Evolutionary conservation across 768 basidiomycete species (phyloP).

Genomic region (Cystofilobasidium ferigula): DNA sequence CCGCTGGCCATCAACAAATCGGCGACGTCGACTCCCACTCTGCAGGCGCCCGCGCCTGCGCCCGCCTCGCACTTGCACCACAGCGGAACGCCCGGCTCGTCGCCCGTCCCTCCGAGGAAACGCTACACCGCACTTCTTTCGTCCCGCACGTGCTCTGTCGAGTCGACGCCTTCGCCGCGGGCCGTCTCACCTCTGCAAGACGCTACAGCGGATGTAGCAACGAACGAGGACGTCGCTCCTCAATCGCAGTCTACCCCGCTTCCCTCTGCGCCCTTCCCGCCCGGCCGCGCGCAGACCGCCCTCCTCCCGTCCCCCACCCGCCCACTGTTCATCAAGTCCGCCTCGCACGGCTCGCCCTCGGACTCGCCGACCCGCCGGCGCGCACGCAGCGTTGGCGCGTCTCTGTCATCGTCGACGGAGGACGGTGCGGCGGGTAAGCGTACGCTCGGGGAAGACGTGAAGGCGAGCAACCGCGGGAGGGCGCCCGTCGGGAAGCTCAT

Average conservation of each 20-base stretch:
- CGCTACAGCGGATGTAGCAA: background rate
- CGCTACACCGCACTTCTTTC: background rate
- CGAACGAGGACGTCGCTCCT: background rate
- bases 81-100: background rate
- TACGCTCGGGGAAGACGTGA: background rate
- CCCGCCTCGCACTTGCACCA: background rate
- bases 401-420: background rate
- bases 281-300: background rate
- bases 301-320: background rate
- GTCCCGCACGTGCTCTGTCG: background rate
- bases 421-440: background rate
- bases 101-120: background rate
- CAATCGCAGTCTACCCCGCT: background rate
- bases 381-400: background rate
- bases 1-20: background rate
- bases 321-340: background rate
- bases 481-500: constrained; percentile 1
- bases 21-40: background rate
- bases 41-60: background rate
- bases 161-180: background rate
- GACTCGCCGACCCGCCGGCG: background rate
- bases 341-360: background rate
- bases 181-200: background rate
- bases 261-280: background rate
- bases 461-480: background rate